Percentiles rank a stretch among this genome's conserved stretches.
phyloP scores from a whole-genome alignment of 139 green algal species.

The Haematococcus lacustris region DNA sequence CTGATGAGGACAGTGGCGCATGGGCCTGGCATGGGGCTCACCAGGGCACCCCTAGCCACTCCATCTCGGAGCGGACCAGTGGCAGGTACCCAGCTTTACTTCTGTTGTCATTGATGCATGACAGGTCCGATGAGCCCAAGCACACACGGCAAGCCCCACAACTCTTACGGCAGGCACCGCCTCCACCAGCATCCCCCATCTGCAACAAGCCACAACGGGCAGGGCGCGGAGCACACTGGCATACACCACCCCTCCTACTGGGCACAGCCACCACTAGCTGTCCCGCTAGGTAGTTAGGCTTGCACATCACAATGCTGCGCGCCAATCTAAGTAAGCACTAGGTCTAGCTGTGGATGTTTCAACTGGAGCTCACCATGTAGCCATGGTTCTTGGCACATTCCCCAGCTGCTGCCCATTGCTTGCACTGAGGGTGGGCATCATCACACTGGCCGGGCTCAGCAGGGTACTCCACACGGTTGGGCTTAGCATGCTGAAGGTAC shows the following conservation, averaged over 20 bases:
- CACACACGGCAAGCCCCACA: slow-evolving; percentile 30
- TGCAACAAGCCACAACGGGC: slow-evolving; percentile 10
- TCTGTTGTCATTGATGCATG: slow-evolving; percentile 34
- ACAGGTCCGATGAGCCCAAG: slow-evolving; percentile 15
- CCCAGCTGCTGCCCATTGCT: slow-evolving; percentile 33
- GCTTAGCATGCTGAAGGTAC: not conserved
- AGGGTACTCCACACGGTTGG: not conserved
- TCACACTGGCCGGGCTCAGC: slow-evolving; percentile 27
- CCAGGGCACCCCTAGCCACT: slow-evolving; percentile 20
- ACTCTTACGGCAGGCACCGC: slow-evolving; percentile 21
- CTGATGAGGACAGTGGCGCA: too few species aligned
- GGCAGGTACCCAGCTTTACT: slow-evolving; percentile 21
- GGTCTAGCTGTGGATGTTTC: not conserved
- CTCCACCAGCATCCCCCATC: slow-evolving; percentile 16
- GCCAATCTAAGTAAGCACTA: not conserved
- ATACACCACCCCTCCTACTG: not conserved
- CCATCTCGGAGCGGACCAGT: slow-evolving; percentile 15
- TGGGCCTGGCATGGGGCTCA: too few species aligned
- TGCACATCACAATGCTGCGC: too few species aligned
- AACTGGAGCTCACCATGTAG: slow-evolving; percentile 31
- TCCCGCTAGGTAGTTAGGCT: not conserved
- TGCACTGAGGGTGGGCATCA: slow-evolving; percentile 24
- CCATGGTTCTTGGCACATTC: slow-evolving; percentile 42
- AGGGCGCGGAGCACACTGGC: slow-evolving; percentile 2
- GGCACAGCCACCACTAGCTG: not conserved